These are phyloP conservation scores for Cicer yamashitae DNA, from an alignment of 306 rosid species.

Conservation along the genomic window DNA sequence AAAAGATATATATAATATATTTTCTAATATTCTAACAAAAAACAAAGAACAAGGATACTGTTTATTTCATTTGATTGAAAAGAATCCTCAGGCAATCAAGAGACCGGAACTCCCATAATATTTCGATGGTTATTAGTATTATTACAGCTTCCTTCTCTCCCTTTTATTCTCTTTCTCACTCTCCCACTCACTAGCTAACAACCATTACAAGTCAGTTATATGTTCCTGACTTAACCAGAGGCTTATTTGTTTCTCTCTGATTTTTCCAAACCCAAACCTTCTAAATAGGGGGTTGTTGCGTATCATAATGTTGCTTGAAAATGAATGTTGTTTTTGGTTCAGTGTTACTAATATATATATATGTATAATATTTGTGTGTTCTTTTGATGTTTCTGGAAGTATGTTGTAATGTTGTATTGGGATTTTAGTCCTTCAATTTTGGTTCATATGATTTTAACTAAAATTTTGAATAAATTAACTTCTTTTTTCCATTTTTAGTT, in stretches of 20 bases:
- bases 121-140: background rate
- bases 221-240: background rate
- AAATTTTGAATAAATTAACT: background rate
- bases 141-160: no score
- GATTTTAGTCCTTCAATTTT: constrained; percentile 6
- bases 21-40: no score
- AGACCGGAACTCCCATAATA: background rate
- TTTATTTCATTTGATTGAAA: background rate
- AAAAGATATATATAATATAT: no score
- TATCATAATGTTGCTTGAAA: background rate
- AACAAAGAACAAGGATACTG: background rate
- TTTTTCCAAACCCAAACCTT: constrained; percentile 2
- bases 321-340: background rate
- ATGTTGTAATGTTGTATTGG: background rate
- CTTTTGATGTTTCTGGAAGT: background rate
- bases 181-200: background rate
- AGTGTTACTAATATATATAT: background rate
- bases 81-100: background rate
- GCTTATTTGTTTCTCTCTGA: background rate
- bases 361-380: no score
- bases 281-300: background rate
- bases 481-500: constrained; percentile 3
- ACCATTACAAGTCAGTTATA: constrained; percentile 7
- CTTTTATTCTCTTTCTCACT: background rate
- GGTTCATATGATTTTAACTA: constrained; percentile 1